phyloP scores from a whole-genome alignment of 208 protist genomes.

The Trypanosomatidae sp. region DNA sequence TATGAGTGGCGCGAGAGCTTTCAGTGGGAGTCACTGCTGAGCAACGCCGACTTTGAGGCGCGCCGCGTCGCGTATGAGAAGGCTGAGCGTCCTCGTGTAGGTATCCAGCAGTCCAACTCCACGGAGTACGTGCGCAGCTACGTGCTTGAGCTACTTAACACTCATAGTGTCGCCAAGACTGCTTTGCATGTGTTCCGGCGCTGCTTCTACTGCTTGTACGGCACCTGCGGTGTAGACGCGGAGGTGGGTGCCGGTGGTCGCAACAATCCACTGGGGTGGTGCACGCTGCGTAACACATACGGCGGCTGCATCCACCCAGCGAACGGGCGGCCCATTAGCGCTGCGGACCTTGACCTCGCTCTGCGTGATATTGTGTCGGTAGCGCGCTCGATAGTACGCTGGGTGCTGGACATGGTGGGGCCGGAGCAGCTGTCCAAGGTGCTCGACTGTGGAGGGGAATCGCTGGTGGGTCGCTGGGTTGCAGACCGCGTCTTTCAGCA shows the following conservation, averaged over 20 bases:
- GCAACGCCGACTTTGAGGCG: slow-evolving; percentile 27
- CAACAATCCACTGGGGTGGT: slow-evolving; percentile 63
- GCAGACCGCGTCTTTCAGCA: slow-evolving; percentile 67
- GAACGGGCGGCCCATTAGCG: slow-evolving; percentile 44
- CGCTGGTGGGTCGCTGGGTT: slow-evolving; percentile 56
- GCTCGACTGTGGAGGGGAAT: slow-evolving; percentile 31
- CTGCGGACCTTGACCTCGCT: slow-evolving; percentile 62
- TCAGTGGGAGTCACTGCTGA: slow-evolving; percentile 78
- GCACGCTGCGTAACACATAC: slow-evolving; percentile 51
- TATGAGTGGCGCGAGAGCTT: slow-evolving; percentile 69
- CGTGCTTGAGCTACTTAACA: slow-evolving; percentile 51
- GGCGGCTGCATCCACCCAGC: slow-evolving; percentile 75
- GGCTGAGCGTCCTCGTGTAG: slow-evolving; percentile 7
- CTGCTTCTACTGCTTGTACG: slow-evolving; percentile 88
- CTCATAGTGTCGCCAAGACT: slow-evolving; percentile 26
- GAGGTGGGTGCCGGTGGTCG: slow-evolving; percentile 50
- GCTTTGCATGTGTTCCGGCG: slow-evolving; percentile 71
- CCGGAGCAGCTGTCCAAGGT: slow-evolving; percentile 31
- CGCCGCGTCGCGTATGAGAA: slow-evolving; percentile 5
- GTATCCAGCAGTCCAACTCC: slow-evolving; percentile 34
- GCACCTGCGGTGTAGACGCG: slow-evolving; percentile 59
- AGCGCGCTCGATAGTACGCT: slow-evolving; percentile 61
- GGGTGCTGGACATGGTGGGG: slow-evolving; percentile 54
- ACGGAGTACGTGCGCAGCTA: slow-evolving; percentile 41
- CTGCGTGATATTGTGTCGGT: slow-evolving; percentile 76